Base-by-base conservation (phyloP, 345 rosid species). In the Arabis hirsuta region DNA sequence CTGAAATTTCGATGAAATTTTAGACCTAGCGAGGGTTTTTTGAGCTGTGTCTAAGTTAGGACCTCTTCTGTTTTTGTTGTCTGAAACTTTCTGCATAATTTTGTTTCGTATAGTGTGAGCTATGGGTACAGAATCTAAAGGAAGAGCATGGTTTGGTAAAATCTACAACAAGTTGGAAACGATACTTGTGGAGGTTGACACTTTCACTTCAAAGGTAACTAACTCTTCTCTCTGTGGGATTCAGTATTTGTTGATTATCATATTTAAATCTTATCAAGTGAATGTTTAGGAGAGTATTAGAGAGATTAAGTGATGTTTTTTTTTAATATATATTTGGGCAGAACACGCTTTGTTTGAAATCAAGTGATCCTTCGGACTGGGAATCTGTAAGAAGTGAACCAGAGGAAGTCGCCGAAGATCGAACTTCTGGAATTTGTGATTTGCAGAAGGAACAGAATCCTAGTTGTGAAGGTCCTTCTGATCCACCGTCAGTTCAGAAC, bases 111-210 rank as follows among this genome's bases (percentile, higher is more conserved):
- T 55, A 73, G 79, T 10, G 69, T 75, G 62, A 68, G 1, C 10
- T 0, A 88, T 89, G 97, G 91, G 83, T 72, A 51, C 78, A 24
- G 85, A 82, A 43, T 67, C 53, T 14, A 86, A 80, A 72, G 82
- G 81, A 72, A 80, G 71, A 55, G 59, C 83, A 32, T 91, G 90
- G 96, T 83, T 86, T 65, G 88, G 91, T 36, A 81, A 83, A 71
- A 72, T 91, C 50, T 86, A 65, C 73, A 86, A 84, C 80, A 91
- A 84, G 79, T 80, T 89, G 55, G 97, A 89, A 82, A 82, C 78
- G 2, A 58, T 91, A 64, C 76, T 86, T 79, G 81, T 78, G 12
- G 91, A 87, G 57, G 85, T 89, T 57, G 97, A 89, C 62, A 77
- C 59, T 70, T 81, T 85, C 53, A 75, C 85, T 79, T 73, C 75